Conservation (phyloP, 2,329 filamentous ascomycete genomes). For the Exophiala phaeomuriformis region DNA sequence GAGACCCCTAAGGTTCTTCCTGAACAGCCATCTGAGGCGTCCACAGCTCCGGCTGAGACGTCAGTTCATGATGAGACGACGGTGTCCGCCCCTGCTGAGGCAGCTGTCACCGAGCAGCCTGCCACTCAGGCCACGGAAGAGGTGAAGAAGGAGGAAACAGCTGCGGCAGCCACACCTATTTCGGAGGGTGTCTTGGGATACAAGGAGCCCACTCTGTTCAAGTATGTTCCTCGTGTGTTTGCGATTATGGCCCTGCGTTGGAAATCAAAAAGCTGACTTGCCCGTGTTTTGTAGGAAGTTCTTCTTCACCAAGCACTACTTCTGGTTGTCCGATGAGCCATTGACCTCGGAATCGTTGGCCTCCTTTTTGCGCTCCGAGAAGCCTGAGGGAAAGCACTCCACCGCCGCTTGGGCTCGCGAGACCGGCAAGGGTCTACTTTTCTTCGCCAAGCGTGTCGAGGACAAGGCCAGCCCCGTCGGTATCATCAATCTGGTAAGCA, state of each 20-base stretch:
- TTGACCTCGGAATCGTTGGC: slow-evolving; percentile 66
- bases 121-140: slow-evolving; percentile 34
- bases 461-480: slow-evolving; percentile 76
- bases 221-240: slow-evolving; percentile 52
- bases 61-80: slow-evolving; percentile 9
- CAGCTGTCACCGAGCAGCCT: slow-evolving; percentile 31
- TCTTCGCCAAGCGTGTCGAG: slow-evolving; percentile 74
- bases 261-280: not conserved
- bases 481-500: slow-evolving; percentile 74
- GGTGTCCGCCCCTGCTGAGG: slow-evolving; percentile 25
- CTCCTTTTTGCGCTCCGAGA: slow-evolving; percentile 79
- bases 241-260: too few relatives aligned
- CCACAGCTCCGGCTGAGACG: slow-evolving; percentile 18
- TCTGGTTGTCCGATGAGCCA: slow-evolving; percentile 72
- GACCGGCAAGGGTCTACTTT: slow-evolving; percentile 91
- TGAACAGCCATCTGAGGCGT: slow-evolving; percentile 28
- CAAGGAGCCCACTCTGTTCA: slow-evolving; percentile 83
- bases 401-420: slow-evolving; percentile 82
- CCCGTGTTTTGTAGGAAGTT: slow-evolving; percentile 57
- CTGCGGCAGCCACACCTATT: slow-evolving; percentile 56
- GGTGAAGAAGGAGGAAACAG: slow-evolving; percentile 39
- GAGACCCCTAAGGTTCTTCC: slow-evolving; percentile 30
- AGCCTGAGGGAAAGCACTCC: slow-evolving; percentile 65
- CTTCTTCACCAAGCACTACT: slow-evolving; percentile 86
- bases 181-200: slow-evolving; percentile 80